Evolutionary conservation across 2,329 filamentous ascomycete species (phyloP).

Genomic region (Hymenoscyphus salicellus): DNA sequence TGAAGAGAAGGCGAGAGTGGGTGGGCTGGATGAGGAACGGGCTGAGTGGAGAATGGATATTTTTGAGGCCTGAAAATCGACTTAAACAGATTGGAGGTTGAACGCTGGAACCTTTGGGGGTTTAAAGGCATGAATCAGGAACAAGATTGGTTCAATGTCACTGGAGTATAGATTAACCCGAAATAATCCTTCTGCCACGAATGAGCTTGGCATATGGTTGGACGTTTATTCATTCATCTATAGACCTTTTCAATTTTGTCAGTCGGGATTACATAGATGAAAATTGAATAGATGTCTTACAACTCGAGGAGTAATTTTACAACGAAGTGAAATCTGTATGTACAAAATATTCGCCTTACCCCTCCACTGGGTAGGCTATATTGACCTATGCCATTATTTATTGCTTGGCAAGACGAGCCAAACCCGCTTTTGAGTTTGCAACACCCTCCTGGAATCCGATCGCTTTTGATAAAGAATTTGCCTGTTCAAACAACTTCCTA

Average conservation of each 20-base stretch:
- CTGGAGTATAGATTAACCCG: neutral
- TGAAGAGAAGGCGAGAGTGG: neutral
- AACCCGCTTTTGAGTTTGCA: constrained; percentile 50
- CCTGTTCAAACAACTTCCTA: constrained; percentile 64
- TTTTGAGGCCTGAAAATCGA: neutral
- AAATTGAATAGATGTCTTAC: neutral
- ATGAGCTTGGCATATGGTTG: neutral
- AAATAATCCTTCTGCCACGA: too few species aligned
- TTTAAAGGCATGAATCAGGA: neutral
- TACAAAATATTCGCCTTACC: neutral
- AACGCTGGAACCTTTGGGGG: neutral
- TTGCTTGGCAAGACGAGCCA: constrained; percentile 37
- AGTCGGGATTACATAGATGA: neutral
- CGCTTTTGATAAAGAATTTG: constrained; percentile 57
- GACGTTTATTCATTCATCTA: neutral
- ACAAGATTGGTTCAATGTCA: neutral
- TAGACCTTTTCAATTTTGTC: neutral
- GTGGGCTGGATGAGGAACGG: neutral
- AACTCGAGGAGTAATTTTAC: neutral
- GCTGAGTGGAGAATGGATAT: neutral
- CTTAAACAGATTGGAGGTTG: too few species aligned
- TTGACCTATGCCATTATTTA: neutral
- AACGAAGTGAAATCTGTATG: neutral
- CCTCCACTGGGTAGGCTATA: neutral
- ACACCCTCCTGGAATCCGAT: constrained; percentile 53